Conservation (phyloP, 2,329 filamentous ascomycete species). For the Exophiala sideris region DNA sequence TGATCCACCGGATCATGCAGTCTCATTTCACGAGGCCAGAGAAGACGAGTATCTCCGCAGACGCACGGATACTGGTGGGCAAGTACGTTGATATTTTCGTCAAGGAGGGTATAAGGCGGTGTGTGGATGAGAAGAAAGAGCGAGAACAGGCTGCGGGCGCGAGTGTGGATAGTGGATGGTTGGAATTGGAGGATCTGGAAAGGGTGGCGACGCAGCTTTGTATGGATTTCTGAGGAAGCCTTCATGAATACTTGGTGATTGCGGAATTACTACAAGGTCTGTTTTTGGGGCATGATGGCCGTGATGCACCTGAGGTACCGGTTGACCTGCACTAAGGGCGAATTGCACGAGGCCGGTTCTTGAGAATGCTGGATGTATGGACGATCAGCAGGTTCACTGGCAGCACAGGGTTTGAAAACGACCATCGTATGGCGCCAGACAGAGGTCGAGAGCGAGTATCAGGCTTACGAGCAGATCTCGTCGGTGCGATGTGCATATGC, state of each 20-base stretch:
- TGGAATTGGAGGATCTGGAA: conserved; percentile 82
- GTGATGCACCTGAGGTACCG: too few species aligned
- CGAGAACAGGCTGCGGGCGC: conserved; percentile 34
- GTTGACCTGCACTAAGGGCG: too few species aligned
- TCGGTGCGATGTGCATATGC: too few species aligned
- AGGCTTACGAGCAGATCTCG: too few species aligned
- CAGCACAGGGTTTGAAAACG: too few species aligned
- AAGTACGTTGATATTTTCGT: conserved; percentile 92
- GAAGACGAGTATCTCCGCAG: conserved; percentile 68
- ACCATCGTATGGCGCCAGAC: too few species aligned
- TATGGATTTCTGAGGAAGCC: conserved; percentile 75
- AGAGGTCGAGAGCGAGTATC: too few species aligned
- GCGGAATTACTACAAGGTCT: too few species aligned
- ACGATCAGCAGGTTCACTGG: too few species aligned
- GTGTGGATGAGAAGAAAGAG: conserved; percentile 64
- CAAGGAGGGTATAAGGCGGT: conserved; percentile 78
- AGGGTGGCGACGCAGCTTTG: conserved; percentile 80
- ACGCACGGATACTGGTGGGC: conserved; percentile 71
- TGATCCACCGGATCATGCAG: conserved; percentile 74
- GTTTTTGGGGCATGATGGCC: too few species aligned
- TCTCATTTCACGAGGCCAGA: conserved; percentile 70
- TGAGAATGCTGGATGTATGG: too few species aligned
- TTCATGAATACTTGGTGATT: not conserved
- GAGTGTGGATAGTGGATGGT: conserved; percentile 30
- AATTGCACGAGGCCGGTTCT: too few species aligned